Percentiles rank a stretch among this genome's conserved stretches.
These are phyloP conservation scores for Aspergillus jensenii DNA, from an alignment of 2,329 filamentous ascomycete genomes.

Conservation along the genomic window DNA sequence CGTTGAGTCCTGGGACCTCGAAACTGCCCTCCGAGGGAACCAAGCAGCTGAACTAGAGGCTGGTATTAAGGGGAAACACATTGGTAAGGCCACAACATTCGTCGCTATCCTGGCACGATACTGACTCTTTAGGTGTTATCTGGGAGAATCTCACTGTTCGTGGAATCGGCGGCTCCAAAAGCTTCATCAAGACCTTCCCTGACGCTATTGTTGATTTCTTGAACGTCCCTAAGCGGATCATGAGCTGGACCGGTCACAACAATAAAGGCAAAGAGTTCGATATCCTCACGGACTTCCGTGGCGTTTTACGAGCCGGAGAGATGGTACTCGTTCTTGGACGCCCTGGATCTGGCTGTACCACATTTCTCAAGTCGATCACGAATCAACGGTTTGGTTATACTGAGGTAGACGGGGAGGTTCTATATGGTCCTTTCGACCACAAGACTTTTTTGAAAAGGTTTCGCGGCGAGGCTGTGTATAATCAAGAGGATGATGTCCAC, in stretches of 20 bases:
- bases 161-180: constrained; percentile 71
- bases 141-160: constrained; percentile 77
- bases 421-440: constrained; percentile 55
- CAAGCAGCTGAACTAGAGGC: constrained; percentile 70
- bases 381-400: constrained; percentile 70
- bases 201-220: constrained; percentile 75
- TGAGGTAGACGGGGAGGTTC: constrained; percentile 12
- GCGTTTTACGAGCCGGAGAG: constrained; percentile 54
- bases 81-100: constrained; percentile 47
- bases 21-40: constrained; percentile 69
- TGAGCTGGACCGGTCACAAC: constrained; percentile 63
- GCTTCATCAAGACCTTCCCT: constrained; percentile 73
- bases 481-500: constrained; percentile 82
- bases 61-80: constrained; percentile 77
- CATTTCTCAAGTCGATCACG: constrained; percentile 76
- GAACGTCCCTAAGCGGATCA: constrained; percentile 67
- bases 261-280: constrained; percentile 70
- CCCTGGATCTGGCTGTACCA: constrained; percentile 61
- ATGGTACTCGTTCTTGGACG: constrained; percentile 53
- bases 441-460: constrained; percentile 58
- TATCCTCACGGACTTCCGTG: constrained; percentile 63
- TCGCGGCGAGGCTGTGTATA: constrained; percentile 61
- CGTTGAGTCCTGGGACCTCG: constrained; percentile 70
- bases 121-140: constrained; percentile 55
- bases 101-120: background rate